Evolutionary conservation across 2,329 filamentous ascomycete genomes (phyloP).

Genomic region (Emericellopsis cladophorae): DNA sequence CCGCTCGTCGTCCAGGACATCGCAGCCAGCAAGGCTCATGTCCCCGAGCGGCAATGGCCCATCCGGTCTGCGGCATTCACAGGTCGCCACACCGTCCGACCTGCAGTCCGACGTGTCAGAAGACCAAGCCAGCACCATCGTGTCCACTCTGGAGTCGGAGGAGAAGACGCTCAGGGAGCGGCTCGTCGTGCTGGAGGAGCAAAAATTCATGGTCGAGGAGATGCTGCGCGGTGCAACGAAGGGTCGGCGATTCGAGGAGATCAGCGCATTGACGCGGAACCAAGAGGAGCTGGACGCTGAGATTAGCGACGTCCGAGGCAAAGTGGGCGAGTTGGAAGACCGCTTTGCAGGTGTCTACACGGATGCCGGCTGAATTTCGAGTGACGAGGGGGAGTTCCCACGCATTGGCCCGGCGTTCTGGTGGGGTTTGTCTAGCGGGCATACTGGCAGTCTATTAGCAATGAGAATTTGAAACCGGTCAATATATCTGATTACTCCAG

Average conservation of each 20-base stretch:
- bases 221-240: conserved; percentile 73
- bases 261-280: conserved; percentile 66
- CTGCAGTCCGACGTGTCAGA: conserved; percentile 19
- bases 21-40: conserved; percentile 16
- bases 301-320: conserved; percentile 54
- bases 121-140: conserved; percentile 35
- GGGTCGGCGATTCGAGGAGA: conserved; percentile 74
- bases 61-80: conserved; percentile 31
- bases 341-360: conserved; percentile 40
- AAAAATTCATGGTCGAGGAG: conserved; percentile 75
- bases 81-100: conserved; percentile 18
- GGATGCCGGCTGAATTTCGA: too few species aligned
- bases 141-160: conserved; percentile 59
- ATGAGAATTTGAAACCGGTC: too few species aligned
- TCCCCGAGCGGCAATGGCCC: conserved; percentile 21
- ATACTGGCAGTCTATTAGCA: too few species aligned
- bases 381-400: too few species aligned
- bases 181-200: conserved; percentile 78
- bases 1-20: conserved; percentile 18
- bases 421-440: too few species aligned
- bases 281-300: conserved; percentile 71
- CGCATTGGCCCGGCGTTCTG: too few species aligned
- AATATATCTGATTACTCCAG: too few species aligned
- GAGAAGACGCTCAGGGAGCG: conserved; percentile 72
- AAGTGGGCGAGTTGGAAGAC: conserved; percentile 53